Evolutionary conservation across 768 basidiomycete genomes (phyloP), one percentile per base, ranked within the genome.

Genomic region (Cystofilobasidium macerans): DNA sequence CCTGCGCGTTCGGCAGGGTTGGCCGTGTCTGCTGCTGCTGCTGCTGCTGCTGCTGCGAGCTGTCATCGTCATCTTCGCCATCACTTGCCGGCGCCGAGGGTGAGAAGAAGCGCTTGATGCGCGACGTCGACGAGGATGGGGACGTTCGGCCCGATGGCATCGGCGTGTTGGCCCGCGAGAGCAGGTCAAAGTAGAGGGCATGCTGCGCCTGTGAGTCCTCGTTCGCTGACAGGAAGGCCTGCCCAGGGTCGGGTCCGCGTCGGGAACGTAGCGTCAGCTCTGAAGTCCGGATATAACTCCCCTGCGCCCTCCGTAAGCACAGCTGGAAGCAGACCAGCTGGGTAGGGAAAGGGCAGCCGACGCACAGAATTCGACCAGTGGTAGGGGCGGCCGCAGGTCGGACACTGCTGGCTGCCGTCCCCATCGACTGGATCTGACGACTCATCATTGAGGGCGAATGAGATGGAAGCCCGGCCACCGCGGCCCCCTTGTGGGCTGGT

Each of bases 161-260:
- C 14, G 67, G 57, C 16, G 67, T 58, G 56, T 68, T 68, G 26
- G 58, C 67, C 47, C 42, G 54, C 8, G 67, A 62, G 26, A 68
- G 62, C 43, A 68, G 62, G 20, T 54, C 24, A 36, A 68, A 68
- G 62, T 68, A 68, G 26, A 47, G 56, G 30, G 56, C 24, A 18
- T 35, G 33, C 35, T 36, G 35, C 24, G 40, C 57, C 26, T 36
- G 58, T 28, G 18, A 59, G 47, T 45, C 36, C 30, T 47, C 24
- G 22, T 53, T 8, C 45, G 48, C 16, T 26, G 36, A 4, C 38
- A 54, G n/a, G 47, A 56, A 26, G 43, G 13, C 16, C 53, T 53
- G 14, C 38, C 4, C 22, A 12, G 26, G 28, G 48, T 32, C 24
- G 24, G 16, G 16, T 22, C 18, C 30, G 24, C 22, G 26, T 20